A percentile compares a stretch with the other conserved stretches of the same genome.
These are phyloP conservation scores for Parsonsia alboflavescens DNA, from an alignment of 257 asterid genomes.

Conservation along the genomic window DNA sequence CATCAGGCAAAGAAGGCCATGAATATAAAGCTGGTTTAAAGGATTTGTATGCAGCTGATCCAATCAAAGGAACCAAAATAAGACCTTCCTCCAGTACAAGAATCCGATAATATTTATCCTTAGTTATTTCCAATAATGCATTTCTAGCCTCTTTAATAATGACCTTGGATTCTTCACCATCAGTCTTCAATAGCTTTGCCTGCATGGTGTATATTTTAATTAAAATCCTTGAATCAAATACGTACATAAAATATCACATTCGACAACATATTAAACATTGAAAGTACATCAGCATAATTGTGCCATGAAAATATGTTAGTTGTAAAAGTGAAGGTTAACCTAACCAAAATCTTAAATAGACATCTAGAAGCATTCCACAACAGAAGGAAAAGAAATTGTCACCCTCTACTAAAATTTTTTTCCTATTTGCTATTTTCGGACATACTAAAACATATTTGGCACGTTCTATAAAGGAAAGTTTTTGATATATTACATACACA, in stretches of 20 bases:
- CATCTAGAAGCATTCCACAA: too few species aligned
- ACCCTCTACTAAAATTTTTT: too few species aligned
- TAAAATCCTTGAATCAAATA: conserved; percentile 2
- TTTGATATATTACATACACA: too few species aligned
- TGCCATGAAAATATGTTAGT: too few species aligned
- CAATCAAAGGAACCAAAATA: conserved; percentile 72
- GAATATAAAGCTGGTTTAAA: conserved; percentile 61
- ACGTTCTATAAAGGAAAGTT: too few species aligned
- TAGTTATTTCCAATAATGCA: conserved; percentile 67
- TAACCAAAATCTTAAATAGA: too few species aligned
- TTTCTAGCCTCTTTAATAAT: conserved; percentile 58
- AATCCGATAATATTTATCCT: conserved; percentile 60
- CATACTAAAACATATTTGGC: too few species aligned
- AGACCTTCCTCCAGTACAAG: conserved; percentile 83
- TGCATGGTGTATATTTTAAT: conserved; percentile 25
- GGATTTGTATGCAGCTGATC: conserved; percentile 66
- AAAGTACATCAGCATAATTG: too few species aligned
- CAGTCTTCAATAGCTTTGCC: conserved; percentile 58
- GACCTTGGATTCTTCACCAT: conserved; percentile 47
- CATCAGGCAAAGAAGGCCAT: conserved; percentile 93
- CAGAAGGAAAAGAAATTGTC: too few species aligned
- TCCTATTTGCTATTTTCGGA: too few species aligned
- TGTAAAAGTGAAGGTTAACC: too few species aligned
- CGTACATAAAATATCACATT: not conserved
- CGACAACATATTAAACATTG: not conserved